Base-by-base conservation (phyloP, 2,329 filamentous ascomycete species). In the Exophiala oligosperma region DNA sequence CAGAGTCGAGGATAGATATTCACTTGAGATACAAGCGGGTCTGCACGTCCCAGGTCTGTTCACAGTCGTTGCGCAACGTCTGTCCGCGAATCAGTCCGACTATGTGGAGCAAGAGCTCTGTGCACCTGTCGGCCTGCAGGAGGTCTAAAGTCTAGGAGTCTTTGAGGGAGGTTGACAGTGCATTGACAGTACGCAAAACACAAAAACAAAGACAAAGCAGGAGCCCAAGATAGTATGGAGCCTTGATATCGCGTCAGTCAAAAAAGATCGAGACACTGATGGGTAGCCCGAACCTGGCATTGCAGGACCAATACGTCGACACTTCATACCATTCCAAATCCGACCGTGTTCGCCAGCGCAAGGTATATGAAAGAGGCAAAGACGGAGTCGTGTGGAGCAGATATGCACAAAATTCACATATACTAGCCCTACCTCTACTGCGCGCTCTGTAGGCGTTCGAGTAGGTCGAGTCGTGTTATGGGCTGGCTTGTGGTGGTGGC, bases 1-100 rank as follows among this genome's bases (percentile, higher is more conserved):
- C 57, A 60, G 57, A 40, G 21, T 48, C 44, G 40, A 50, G 47
- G 53, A 53, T 60, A 48, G 57, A 56, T 60, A 60, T 60, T 52
- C 51, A 50, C 40, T 44, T 51, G 49, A 50, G 47, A 50, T 54
- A 54, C 51, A 50, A 40, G 51, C 46, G 52, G 51, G 26, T n/a
- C 52, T 47, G 52, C 44, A 37, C 52, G 51, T 41, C 14, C 50
- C 41, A 53, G 32, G 32, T 53, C 21, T 35, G 17, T 59, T 47
- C 44, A 43, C 50, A 21, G 26, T 32, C 32, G 28, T 23, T 32
- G 48, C 40, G 40, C 48, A 43, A 52, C 41, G 29, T 14, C 35
- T 53, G 48, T 53, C 49, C 49, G 53, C 57, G 49, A 60, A 60
- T 60, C 57, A 60, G 40, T 43, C 43, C 14, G 21, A 43, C 41